Conservation (phyloP, 2,329 filamentous ascomycete genomes). For the Trichophyton rubrum region DNA sequence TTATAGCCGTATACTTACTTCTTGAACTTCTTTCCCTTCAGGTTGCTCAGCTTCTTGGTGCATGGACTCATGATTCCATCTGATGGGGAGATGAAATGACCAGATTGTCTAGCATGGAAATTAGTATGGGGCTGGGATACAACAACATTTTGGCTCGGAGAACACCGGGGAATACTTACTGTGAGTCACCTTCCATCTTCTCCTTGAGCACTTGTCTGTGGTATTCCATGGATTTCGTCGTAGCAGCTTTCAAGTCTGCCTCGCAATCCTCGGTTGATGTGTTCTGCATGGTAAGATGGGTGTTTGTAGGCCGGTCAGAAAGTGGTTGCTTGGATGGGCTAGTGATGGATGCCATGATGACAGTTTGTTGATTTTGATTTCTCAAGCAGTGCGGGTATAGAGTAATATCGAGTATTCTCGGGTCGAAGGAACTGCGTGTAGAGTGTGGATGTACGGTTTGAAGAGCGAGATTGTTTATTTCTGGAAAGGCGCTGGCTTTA, state of each 20-base stretch:
- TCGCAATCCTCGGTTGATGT: slow-evolving; percentile 9
- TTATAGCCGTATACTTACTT: slow-evolving; percentile 23
- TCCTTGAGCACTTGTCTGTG: slow-evolving; percentile 33
- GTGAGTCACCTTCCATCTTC: slow-evolving; percentile 29
- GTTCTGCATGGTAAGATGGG: slow-evolving; percentile 20
- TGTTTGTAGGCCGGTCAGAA: slow-evolving; percentile 32
- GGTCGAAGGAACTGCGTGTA: background rate
- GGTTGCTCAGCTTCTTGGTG: slow-evolving; percentile 38
- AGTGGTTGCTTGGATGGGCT: slow-evolving; percentile 22
- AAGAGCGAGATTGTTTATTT: background rate
- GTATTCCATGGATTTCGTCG: slow-evolving; percentile 30
- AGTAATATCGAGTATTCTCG: background rate
- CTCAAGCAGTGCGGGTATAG: background rate
- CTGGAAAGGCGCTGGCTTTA: background rate
- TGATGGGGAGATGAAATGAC: slow-evolving; percentile 37
- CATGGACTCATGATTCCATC: slow-evolving; percentile 40
- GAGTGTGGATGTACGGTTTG: background rate
- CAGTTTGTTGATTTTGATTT: background rate
- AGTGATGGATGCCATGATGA: background rate
- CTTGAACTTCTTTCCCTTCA: slow-evolving; percentile 39
- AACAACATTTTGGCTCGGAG: background rate
- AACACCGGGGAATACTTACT: slow-evolving; percentile 20
- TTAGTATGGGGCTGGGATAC: background rate
- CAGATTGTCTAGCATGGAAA: slow-evolving; percentile 16
- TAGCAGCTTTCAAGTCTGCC: slow-evolving; percentile 24